These are phyloP conservation scores for Protea cynaroides DNA, from an alignment of 164 flowering plant genomes.

Conservation along the genomic window DNA sequence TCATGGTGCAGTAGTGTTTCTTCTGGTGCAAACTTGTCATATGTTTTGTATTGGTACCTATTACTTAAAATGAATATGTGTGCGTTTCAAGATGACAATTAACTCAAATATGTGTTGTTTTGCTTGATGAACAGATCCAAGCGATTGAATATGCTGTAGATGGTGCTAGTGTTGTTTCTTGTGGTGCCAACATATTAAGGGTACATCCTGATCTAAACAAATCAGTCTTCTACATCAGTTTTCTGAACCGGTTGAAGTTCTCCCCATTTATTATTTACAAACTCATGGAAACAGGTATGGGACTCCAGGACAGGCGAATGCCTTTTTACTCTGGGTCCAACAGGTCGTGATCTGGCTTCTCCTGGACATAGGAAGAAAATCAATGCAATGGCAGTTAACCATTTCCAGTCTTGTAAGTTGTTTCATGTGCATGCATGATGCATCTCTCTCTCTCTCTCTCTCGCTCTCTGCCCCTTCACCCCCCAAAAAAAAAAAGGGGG, in stretches of 20 bases:
- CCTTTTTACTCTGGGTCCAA: constrained; percentile 3
- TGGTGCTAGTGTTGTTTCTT: constrained; percentile 12
- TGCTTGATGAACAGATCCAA: constrained; percentile 6
- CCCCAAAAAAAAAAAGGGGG: too few species aligned
- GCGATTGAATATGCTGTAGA: constrained; percentile 12
- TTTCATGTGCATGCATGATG: neutral
- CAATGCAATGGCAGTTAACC: constrained; percentile 2
- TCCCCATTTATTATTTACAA: neutral
- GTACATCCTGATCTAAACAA: neutral
- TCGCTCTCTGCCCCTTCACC: too few species aligned
- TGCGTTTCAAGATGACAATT: too few species aligned
- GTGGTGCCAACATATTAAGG: constrained; percentile 7
- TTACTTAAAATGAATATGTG: too few species aligned
- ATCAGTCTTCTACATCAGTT: neutral
- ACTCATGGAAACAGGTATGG: constrained; percentile 1
- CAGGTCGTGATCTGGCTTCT: neutral
- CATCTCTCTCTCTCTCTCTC: too few species aligned
- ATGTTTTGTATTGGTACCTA: too few species aligned
- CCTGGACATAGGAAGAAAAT: constrained; percentile 7
- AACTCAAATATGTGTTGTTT: too few species aligned
- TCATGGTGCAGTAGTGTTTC: too few species aligned
- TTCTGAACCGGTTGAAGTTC: neutral
- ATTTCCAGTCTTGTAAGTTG: neutral
- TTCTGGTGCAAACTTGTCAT: too few species aligned
- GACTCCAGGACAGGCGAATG: constrained; percentile 8